These are phyloP conservation scores for Leccinum fibrillosum DNA, from an alignment of 768 basidiomycete species.

Conservation along the genomic window DNA sequence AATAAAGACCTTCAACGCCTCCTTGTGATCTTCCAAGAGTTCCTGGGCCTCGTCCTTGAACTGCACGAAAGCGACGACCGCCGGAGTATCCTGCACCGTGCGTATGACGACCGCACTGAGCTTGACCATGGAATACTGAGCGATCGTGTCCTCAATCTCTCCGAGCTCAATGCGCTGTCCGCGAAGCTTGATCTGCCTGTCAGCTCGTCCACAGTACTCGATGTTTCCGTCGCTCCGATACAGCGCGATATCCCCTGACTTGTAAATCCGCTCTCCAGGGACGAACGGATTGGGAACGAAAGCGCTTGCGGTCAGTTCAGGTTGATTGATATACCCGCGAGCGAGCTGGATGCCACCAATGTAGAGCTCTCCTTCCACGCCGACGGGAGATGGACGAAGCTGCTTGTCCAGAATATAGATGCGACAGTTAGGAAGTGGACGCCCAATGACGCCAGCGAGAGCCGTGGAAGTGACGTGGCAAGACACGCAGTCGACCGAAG, in stretches of 20 bases:
- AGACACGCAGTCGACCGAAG: conserved; percentile 28
- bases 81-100: conserved; percentile 26
- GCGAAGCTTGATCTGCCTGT: conserved; percentile 34
- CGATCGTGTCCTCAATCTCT: conserved; percentile 31
- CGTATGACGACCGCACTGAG: conserved; percentile 27
- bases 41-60: conserved; percentile 12
- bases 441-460: conserved; percentile 27
- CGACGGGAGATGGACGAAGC: conserved; percentile 24
- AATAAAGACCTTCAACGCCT: conserved; percentile 23
- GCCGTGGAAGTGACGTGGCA: conserved; percentile 22
- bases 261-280: conserved; percentile 28
- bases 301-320: conserved; percentile 24
- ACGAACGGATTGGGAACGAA: conserved; percentile 32
- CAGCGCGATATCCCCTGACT: conserved; percentile 29
- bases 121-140: conserved; percentile 20
- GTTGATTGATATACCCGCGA: conserved; percentile 22
- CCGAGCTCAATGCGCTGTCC: conserved; percentile 34
- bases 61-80: conserved; percentile 31
- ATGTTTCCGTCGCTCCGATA: conserved; percentile 28
- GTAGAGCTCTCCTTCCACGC: conserved; percentile 27
- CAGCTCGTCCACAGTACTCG: conserved; percentile 31
- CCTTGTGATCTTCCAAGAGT: conserved; percentile 18
- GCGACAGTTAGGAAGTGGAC: conserved; percentile 29
- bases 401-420: conserved; percentile 30
- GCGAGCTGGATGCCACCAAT: conserved; percentile 22